These are phyloP conservation scores for Pseudotsuga menziesii DNA, from an alignment of 75 land plant species.

Conservation along the genomic window DNA sequence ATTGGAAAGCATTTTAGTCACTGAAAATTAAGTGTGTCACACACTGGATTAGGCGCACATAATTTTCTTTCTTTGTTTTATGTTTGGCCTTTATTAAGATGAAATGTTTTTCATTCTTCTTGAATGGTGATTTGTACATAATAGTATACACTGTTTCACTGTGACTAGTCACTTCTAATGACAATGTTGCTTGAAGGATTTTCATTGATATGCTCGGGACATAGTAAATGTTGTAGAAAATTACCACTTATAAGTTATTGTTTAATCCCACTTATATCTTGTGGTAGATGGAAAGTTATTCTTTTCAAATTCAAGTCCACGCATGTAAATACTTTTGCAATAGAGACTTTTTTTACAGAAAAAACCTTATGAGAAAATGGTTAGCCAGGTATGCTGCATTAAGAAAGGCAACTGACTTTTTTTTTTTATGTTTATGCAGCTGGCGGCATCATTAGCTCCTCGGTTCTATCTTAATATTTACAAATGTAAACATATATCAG, in stretches of 20 bases:
- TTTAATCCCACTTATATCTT: neutral
- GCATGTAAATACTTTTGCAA: neutral
- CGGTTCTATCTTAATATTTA: conserved; percentile 87
- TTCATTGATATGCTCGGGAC: neutral
- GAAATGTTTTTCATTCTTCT: neutral
- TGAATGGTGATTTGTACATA: neutral
- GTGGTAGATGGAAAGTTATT: neutral
- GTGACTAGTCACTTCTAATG: neutral
- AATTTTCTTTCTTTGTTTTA: neutral
- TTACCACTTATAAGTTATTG: neutral
- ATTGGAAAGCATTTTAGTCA: no score
- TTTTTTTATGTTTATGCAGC: conserved; percentile 44
- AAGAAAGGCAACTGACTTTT: neutral
- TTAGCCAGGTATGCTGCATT: neutral
- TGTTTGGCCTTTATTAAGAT: neutral
- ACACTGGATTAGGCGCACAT: no score
- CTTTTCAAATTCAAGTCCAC: neutral
- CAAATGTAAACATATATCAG: conserved; percentile 97
- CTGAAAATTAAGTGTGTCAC: no score
- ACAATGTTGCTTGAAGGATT: neutral
- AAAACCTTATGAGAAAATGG: neutral
- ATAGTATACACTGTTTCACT: no score
- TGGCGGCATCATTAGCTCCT: conserved; percentile 98
- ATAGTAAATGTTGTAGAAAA: neutral
- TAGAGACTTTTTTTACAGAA: neutral